These are phyloP conservation scores for Echeveria elegans DNA, from an alignment of 164 flowering plant genomes.

Conservation along the genomic window DNA sequence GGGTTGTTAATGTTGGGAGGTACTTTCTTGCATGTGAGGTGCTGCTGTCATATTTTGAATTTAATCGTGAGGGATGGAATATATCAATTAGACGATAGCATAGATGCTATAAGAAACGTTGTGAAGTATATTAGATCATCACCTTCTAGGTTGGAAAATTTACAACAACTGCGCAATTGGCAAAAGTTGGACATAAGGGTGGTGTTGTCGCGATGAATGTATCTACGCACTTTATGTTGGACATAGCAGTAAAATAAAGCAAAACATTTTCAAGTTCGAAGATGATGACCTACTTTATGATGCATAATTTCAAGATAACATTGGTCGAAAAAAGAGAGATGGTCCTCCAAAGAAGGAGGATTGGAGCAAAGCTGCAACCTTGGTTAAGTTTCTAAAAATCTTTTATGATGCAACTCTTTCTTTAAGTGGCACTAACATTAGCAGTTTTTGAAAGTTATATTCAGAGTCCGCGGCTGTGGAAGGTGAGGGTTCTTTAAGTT, in stretches of 20 bases:
- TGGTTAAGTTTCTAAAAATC: background rate
- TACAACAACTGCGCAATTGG: background rate
- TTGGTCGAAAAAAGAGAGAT: background rate
- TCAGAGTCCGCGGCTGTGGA: background rate
- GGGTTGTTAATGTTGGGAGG: background rate
- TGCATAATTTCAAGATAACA: background rate
- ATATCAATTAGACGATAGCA: background rate
- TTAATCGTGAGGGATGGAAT: background rate
- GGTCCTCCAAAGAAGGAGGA: background rate
- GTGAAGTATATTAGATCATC: background rate
- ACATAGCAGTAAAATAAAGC: background rate
- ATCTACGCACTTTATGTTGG: background rate
- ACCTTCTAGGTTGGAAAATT: background rate
- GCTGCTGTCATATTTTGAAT: background rate
- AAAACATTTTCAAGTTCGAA: too few relatives aligned
- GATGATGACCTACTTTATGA: background rate
- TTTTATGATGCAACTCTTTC: background rate
- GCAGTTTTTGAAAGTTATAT: background rate
- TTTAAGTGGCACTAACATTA: background rate
- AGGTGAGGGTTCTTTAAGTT: background rate
- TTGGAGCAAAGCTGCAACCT: background rate
- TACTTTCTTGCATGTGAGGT: background rate
- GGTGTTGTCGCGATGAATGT: background rate
- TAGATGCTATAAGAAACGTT: background rate
- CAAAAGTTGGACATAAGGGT: background rate